phyloP scores from a whole-genome alignment of 805 yeast species.

The Candida jianshihensis region DNA sequence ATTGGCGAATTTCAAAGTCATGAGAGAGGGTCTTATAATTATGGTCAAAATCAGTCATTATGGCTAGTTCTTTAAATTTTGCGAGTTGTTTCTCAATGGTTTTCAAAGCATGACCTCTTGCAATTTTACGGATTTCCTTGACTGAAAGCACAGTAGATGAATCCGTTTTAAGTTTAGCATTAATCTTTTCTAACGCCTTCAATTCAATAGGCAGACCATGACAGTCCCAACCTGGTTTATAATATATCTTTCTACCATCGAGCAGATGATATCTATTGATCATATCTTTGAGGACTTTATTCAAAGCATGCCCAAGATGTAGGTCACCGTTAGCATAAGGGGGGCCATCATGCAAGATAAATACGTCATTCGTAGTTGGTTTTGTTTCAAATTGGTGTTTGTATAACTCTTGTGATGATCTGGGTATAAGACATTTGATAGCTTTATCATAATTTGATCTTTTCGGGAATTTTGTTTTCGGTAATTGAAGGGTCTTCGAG shows the following conservation, averaged over 20 bases:
- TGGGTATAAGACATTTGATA: conserved; percentile 37
- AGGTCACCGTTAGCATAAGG: conserved; percentile 96
- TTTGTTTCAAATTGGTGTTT: conserved; percentile 44
- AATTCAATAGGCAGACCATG: conserved; percentile 96
- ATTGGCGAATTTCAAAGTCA: conserved; percentile 68
- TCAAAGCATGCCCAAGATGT: conserved; percentile 88
- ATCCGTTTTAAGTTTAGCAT: conserved; percentile 26
- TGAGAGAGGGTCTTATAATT: conserved; percentile 70
- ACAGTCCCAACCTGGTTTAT: conserved; percentile 97
- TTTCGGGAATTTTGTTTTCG: conserved; percentile 61
- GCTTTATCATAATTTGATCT: conserved; percentile 45
- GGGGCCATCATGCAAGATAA: conserved; percentile 91
- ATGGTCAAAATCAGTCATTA: conserved; percentile 75
- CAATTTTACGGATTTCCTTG: conserved; percentile 55
- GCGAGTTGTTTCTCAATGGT: conserved; percentile 58
- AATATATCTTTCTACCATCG: conserved; percentile 55
- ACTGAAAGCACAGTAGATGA: conserved; percentile 32
- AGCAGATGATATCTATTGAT: conserved; percentile 65
- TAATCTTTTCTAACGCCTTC: conserved; percentile 57
- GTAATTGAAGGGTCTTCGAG: conserved; percentile 36
- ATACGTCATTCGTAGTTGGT: conserved; percentile 33
- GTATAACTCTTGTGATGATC: conserved; percentile 56
- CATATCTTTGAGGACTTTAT: conserved; percentile 84
- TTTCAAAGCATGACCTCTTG: conserved; percentile 59
- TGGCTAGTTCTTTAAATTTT: conserved; percentile 63